Conservation (phyloP, 257 asterid genomes). For the Solanum raphanifolium region DNA sequence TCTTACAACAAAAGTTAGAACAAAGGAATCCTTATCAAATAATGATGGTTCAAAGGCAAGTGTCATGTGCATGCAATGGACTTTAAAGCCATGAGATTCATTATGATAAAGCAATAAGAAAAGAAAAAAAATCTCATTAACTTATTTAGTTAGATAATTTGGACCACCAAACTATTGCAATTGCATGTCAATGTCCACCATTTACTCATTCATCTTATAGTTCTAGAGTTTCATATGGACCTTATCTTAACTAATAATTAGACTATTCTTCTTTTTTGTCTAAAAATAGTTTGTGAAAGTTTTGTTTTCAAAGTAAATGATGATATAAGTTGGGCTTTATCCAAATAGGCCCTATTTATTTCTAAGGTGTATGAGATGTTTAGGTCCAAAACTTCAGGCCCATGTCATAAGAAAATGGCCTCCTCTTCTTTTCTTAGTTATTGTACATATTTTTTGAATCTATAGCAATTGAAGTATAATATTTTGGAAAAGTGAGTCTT, state of each 20-base stretch:
- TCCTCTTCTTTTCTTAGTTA: not conserved
- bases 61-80: conserved; percentile 22
- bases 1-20: not conserved
- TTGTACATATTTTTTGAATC: not conserved
- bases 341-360: not conserved
- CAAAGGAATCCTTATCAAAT: conserved; percentile 8
- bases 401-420: not conserved
- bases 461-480: not conserved
- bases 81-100: conserved; percentile 14
- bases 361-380: not conserved
- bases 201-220: not conserved
- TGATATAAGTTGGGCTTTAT: not conserved
- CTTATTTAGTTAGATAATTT: not conserved
- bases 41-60: conserved; percentile 17
- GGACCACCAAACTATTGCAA: conserved; percentile 8
- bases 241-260: not conserved
- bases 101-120: not conserved
- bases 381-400: not conserved
- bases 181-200: not conserved
- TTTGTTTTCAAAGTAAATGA: not conserved
- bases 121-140: not conserved
- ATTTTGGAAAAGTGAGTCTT: not conserved
- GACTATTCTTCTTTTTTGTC: not conserved
- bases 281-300: not conserved
- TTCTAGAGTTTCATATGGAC: not conserved